phyloP scores from a whole-genome alignment of 345 rosid species.

The Salix suchowensis region DNA sequence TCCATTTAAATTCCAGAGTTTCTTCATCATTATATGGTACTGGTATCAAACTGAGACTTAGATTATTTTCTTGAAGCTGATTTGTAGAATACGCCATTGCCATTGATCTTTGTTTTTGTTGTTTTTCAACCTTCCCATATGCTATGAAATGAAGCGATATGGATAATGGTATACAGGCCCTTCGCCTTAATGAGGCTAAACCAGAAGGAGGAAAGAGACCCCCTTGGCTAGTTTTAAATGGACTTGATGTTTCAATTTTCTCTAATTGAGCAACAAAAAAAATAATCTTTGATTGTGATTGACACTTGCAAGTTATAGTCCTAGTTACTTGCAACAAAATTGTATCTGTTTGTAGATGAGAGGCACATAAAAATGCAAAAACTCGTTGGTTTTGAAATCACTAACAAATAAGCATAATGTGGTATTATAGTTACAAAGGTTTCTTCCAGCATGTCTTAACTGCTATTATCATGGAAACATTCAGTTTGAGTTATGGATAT shows the following conservation, averaged over 20 bases:
- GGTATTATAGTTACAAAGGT: neutral
- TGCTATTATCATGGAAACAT: neutral
- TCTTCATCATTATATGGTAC: conserved; percentile 50
- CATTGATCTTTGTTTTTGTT: neutral
- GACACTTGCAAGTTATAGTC: neutral
- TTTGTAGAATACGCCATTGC: neutral
- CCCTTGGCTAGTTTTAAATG: neutral
- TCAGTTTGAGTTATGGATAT: neutral
- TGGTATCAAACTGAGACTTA: conserved; percentile 11
- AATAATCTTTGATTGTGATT: neutral
- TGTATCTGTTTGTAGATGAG: too few relatives aligned
- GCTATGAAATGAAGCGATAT: neutral
- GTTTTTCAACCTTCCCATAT: neutral
- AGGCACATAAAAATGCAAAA: too few relatives aligned
- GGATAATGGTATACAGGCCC: neutral
- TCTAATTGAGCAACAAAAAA: neutral
- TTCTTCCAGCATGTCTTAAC: neutral
- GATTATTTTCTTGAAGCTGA: neutral
- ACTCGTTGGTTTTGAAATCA: neutral
- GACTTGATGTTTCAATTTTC: neutral
- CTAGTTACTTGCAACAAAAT: neutral
- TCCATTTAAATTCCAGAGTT: conserved; percentile 45
- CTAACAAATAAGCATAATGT: neutral
- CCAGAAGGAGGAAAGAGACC: neutral
- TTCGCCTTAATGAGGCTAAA: neutral